Evolutionary conservation across 2,329 filamentous ascomycete genomes (phyloP), one percentile per base, ranked within the genome.

Genomic region (Calcarisporium arbuscula): DNA sequence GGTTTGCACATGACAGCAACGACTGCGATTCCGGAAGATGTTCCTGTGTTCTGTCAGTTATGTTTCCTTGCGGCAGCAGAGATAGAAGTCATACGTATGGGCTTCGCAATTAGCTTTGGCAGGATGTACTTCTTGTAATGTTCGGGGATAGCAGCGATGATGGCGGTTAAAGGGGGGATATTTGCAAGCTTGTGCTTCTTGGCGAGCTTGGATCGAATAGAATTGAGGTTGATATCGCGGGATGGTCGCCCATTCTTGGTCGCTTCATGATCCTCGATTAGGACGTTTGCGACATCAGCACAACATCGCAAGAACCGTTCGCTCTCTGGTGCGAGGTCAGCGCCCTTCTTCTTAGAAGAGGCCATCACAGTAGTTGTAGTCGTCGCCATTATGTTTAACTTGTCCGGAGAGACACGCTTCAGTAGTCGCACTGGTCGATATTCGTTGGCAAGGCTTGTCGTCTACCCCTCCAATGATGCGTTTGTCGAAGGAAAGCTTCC

Each of bases 1-100:
- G 92, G 92, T 62, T 98, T 98, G 74, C 92, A 96, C 92, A 98
- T 98, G 48, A 98, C 94, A 28, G 94, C 92, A 30, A 98, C 92
- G 8, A 98, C 92, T 3, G 92, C 92, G 50, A 98, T 98, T 38
- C 92, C 92, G 34, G 89, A 95, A 1, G 90, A 94, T 12, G 90
- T 95, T 50, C 87, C 80, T 85, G 45, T n/a, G 32, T 20, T 25
- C 11, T 16, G 40, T 50, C 26, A 48, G 37, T 16, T n/a, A 4
- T 8, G 8, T 8, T 25, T 9, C 10, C 5, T 19, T 15, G 6
- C 10, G 9, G n/a, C 10, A 29, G 18, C 4, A 4, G 15, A 2
- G 8, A 11, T 14, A 9, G 8, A 16, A 9, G 5, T 36, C 48
- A 30, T 72, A 83, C 85, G 75, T 40, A 98, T 96, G 2, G 92